A percentile compares a stretch with the other conserved stretches of the same genome.
Conservation (phyloP, 257 asterid genomes). For the Jasminum sambac region DNA sequence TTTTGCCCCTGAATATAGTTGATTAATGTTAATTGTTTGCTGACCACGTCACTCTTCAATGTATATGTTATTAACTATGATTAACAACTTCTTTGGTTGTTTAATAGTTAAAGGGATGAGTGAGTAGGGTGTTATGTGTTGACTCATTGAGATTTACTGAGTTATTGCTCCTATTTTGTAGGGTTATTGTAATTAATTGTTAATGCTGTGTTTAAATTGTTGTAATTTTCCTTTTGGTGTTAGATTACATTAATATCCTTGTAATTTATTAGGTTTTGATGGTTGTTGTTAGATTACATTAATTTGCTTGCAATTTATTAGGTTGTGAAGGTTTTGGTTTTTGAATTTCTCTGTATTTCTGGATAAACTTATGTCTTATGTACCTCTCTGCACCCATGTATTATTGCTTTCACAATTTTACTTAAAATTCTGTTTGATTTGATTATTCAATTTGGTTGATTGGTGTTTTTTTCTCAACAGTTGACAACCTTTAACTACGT, state of each 20-base stretch:
- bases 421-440: conserved; percentile 8
- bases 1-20: neutral
- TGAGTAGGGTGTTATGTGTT: conserved; percentile 25
- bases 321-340: conserved; percentile 1
- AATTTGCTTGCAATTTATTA: neutral
- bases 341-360: neutral
- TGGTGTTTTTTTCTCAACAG: neutral
- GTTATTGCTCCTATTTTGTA: conserved; percentile 19
- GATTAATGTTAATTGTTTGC: neutral
- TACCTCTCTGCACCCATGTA: neutral
- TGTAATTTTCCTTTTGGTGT: neutral
- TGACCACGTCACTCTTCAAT: neutral
- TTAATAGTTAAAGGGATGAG: neutral
- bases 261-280: conserved; percentile 1
- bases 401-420: neutral
- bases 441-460: neutral
- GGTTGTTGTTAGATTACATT: conserved; percentile 16
- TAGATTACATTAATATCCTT: conserved; percentile 11
- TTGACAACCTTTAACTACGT: neutral
- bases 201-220: neutral
- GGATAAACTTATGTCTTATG: conserved; percentile 2
- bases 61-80: neutral
- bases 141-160: conserved; percentile 34
- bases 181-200: conserved; percentile 16
- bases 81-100: conserved; percentile 7